A percentile compares a stretch with the other conserved stretches of the same genome.
Conservation (phyloP, 176 grass and related monocot genomes). For the Eragrostis curvula region DNA sequence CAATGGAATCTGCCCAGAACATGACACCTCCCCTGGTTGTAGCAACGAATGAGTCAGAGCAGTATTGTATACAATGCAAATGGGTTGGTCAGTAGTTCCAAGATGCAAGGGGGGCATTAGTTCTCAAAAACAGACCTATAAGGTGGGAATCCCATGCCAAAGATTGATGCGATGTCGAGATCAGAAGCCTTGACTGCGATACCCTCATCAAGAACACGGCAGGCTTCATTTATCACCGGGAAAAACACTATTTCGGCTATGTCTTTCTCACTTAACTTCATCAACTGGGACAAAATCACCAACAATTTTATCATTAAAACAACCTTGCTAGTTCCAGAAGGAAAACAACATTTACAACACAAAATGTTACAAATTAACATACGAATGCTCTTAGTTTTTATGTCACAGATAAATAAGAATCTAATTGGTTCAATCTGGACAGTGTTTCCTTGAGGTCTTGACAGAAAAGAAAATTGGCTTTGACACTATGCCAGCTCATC, state of each 20-base stretch:
- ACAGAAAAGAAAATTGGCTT: conserved; percentile 12
- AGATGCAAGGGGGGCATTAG: conserved; percentile 6
- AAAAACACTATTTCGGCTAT: conserved; percentile 95
- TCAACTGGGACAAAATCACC: conserved; percentile 56
- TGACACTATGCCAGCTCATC: background rate
- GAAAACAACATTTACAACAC: conserved; percentile 17
- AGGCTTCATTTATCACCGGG: conserved; percentile 85
- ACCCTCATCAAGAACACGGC: conserved; percentile 83
- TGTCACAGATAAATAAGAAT: background rate
- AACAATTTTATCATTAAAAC: conserved; percentile 16
- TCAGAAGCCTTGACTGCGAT: conserved; percentile 89
- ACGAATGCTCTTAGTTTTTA: background rate
- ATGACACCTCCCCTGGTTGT: conserved; percentile 81
- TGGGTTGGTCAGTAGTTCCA: background rate
- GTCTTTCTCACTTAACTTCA: conserved; percentile 81
- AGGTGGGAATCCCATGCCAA: conserved; percentile 94
- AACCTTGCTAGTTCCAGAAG: conserved; percentile 2
- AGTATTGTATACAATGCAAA: conserved; percentile 11
- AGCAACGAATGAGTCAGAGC: background rate
- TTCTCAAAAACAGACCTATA: conserved; percentile 55
- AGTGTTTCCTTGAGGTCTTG: background rate
- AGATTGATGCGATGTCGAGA: conserved; percentile 87
- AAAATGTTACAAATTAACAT: background rate
- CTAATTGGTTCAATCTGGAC: conserved; percentile 13
- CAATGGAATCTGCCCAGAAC: conserved; percentile 83